phyloP scores from a whole-genome alignment of 2,329 filamentous ascomycete genomes.

The Diatrype stigma region DNA sequence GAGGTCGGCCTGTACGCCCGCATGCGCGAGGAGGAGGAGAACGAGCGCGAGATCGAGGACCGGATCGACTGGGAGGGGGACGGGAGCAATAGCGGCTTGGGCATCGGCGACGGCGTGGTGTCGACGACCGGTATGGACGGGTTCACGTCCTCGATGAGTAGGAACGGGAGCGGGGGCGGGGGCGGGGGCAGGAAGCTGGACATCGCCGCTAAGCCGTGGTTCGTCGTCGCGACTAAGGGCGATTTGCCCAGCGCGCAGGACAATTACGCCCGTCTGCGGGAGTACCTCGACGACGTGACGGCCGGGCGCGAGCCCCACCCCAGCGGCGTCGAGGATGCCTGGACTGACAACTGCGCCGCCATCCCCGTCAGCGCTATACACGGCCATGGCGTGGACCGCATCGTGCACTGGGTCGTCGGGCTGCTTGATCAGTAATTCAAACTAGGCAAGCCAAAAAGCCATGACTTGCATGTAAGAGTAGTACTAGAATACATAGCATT shows the following conservation, averaged over 20 bases:
- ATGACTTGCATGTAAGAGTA: no score
- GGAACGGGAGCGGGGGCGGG: no score
- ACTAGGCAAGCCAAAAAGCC: no score
- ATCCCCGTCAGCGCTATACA: constrained; percentile 89
- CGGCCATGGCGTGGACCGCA: constrained; percentile 73
- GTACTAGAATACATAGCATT: no score
- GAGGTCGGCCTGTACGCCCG: constrained; percentile 86
- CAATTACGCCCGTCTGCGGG: constrained; percentile 67
- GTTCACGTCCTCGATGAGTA: constrained; percentile 3
- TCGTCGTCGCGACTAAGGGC: constrained; percentile 90
- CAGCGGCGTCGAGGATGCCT: constrained; percentile 55
- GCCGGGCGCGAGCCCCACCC: constrained; percentile 65
- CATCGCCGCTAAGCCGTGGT: constrained; percentile 94
- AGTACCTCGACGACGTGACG: constrained; percentile 66
- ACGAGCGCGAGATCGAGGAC: constrained; percentile 56
- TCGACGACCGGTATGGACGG: constrained; percentile 23
- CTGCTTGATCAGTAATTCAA: constrained; percentile 54
- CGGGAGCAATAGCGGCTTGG: constrained; percentile 32
- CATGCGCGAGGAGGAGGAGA: constrained; percentile 69
- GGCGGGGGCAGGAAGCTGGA: constrained; percentile 45
- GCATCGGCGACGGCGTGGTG: constrained; percentile 18
- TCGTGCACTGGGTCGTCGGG: constrained; percentile 69
- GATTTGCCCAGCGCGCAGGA: constrained; percentile 74
- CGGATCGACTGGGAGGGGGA: constrained; percentile 56
- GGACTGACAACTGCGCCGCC: constrained; percentile 60